phyloP scores from a whole-genome alignment of 305 asterid genomes.

The Vinca major region DNA sequence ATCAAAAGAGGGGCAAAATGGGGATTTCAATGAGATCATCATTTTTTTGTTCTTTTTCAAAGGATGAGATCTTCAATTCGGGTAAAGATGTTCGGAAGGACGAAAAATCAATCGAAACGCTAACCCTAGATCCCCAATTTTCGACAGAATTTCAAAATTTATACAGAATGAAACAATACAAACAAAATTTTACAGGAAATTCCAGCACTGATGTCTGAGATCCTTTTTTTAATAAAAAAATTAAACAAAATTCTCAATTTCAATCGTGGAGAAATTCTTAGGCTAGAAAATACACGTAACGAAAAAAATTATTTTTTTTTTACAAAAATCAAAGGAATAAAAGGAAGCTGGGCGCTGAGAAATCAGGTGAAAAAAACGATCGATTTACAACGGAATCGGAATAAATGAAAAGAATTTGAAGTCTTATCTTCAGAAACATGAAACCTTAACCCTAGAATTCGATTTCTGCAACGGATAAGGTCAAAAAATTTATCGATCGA shows the following conservation, averaged over 20 bases:
- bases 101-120: slow-evolving; percentile 2
- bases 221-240: not conserved
- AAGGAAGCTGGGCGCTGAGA: not conserved
- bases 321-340: not conserved
- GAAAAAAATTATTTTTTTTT: not conserved
- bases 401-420: slow-evolving; percentile 14
- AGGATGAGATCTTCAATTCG: not conserved
- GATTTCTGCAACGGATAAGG: slow-evolving; percentile 5
- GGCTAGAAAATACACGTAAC: not conserved
- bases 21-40: not conserved
- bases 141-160: not conserved
- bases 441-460: slow-evolving; percentile 40
- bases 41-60: too few species aligned
- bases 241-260: not conserved
- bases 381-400: slow-evolving; percentile 11
- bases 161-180: not conserved
- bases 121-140: slow-evolving; percentile 20
- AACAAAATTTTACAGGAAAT: not conserved
- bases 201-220: slow-evolving; percentile 1
- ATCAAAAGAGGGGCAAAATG: slow-evolving; percentile 1
- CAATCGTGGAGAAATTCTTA: slow-evolving; percentile 1
- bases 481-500: slow-evolving; percentile 21
- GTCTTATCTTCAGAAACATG: slow-evolving; percentile 6
- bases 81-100: not conserved
- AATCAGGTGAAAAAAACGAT: slow-evolving; percentile 2